phyloP scores from a whole-genome alignment of 805 yeast genomes.

The Pichia pseudocactophila region DNA sequence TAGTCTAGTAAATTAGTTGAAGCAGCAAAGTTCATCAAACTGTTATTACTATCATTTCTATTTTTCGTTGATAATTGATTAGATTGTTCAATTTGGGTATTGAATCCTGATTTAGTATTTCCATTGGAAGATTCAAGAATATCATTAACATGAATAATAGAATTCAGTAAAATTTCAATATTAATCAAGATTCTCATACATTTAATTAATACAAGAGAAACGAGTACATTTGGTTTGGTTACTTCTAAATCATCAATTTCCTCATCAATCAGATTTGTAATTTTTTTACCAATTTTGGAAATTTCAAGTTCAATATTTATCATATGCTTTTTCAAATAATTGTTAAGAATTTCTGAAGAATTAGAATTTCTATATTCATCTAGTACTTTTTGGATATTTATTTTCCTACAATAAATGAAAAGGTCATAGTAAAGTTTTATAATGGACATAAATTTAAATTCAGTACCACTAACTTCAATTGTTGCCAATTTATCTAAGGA shows the following conservation, averaged over 20 bases:
- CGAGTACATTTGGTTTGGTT: constrained; percentile 19
- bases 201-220: constrained; percentile 21
- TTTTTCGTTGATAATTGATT: neutral
- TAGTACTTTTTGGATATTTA: constrained; percentile 5
- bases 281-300: constrained; percentile 21
- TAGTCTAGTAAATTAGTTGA: constrained; percentile 16
- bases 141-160: constrained; percentile 20
- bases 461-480: constrained; percentile 14
- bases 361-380: neutral
- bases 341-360: constrained; percentile 5
- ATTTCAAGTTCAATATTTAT: constrained; percentile 26
- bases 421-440: constrained; percentile 20
- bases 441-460: constrained; percentile 22
- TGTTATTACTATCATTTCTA: constrained; percentile 2
- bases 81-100: neutral
- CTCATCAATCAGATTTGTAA: constrained; percentile 23
- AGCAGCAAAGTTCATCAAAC: constrained; percentile 1
- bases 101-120: neutral
- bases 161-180: constrained; percentile 13
- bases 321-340: constrained; percentile 19
- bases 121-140: constrained; percentile 1
- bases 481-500: constrained; percentile 11
- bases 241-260: constrained; percentile 25
- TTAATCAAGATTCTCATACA: constrained; percentile 19
- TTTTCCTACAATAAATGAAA: constrained; percentile 8